These are phyloP conservation scores for Verticillium zaregamsianum DNA, from an alignment of 2,329 filamentous ascomycete species.

Conservation along the genomic window DNA sequence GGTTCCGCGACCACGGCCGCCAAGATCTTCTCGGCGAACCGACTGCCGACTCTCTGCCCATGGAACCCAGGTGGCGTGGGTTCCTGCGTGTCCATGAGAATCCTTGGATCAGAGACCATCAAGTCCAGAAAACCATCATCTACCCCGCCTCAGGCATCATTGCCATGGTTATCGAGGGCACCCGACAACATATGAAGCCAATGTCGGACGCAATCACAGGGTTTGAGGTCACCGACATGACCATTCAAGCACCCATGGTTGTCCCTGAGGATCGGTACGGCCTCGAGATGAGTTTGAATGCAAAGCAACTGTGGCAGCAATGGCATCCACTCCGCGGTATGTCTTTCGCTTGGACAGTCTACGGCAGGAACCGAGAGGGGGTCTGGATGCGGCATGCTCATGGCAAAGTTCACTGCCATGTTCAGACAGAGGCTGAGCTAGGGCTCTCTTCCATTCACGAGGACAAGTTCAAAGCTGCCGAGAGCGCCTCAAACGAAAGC, in stretches of 20 bases:
- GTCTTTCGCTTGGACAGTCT: slow-evolving; percentile 37
- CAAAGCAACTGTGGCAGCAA: slow-evolving; percentile 23
- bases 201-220: slow-evolving; percentile 15
- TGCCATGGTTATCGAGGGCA: slow-evolving; percentile 44
- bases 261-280: slow-evolving; percentile 41
- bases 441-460: too few relatives aligned
- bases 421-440: neutral
- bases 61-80: slow-evolving; percentile 44
- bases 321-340: slow-evolving; percentile 5
- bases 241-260: slow-evolving; percentile 46
- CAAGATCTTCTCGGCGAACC: slow-evolving; percentile 48
- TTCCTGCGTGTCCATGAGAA: slow-evolving; percentile 44
- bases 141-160: slow-evolving; percentile 49
- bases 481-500: neutral
- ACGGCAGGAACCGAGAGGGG: slow-evolving; percentile 35
- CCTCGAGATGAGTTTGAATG: slow-evolving; percentile 45
- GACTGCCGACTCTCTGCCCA: slow-evolving; percentile 36
- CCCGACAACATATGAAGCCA: slow-evolving; percentile 30
- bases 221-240: slow-evolving; percentile 41
- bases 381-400: slow-evolving; percentile 10
- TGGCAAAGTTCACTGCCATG: neutral
- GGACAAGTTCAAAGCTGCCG: neutral
- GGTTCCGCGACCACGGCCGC: slow-evolving; percentile 39
- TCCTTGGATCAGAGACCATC: slow-evolving; percentile 49
- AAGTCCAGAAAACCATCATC: slow-evolving; percentile 44